phyloP scores from a whole-genome alignment of 2,329 filamentous ascomycete genomes.

The Ophiostoma australiae region DNA sequence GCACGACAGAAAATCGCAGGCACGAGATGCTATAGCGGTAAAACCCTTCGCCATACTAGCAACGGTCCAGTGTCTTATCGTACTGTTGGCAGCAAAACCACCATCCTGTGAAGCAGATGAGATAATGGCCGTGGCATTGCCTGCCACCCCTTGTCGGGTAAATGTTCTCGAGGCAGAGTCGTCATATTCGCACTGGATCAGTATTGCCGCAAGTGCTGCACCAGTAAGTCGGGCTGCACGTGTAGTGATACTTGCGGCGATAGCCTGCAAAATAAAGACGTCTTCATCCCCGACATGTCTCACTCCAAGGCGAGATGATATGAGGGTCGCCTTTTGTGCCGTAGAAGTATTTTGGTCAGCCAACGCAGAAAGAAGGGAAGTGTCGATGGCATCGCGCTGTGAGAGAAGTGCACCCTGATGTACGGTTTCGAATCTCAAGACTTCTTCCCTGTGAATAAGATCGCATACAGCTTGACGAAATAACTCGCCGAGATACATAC shows the following conservation, averaged over 20 bases:
- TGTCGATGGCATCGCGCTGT: background rate
- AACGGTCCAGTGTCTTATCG: background rate
- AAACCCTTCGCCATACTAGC: background rate
- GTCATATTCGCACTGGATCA: conserved; percentile 62
- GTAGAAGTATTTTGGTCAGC: background rate
- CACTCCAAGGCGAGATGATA: background rate
- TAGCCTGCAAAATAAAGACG: conserved; percentile 73
- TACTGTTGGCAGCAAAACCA: no score
- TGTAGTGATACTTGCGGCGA: conserved; percentile 77
- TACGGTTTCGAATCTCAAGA: background rate
- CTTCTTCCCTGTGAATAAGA: conserved; percentile 32
- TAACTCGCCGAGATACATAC: conserved; percentile 96
- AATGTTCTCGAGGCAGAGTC: background rate
- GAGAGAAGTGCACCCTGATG: background rate
- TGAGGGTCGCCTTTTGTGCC: background rate
- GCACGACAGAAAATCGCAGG: background rate
- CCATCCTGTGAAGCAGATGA: background rate
- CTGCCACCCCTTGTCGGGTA: no score
- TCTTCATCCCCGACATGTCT: conserved; percentile 42
- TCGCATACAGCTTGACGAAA: conserved; percentile 70
- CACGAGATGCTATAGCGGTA: background rate
- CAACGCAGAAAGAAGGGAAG: background rate
- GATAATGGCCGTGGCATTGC: background rate
- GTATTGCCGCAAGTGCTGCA: conserved; percentile 77
- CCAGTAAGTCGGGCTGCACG: conserved; percentile 86